These are phyloP conservation scores for Lasiodiplodia hormozganensis DNA, from an alignment of 2,329 filamentous ascomycete species.

Conservation along the genomic window DNA sequence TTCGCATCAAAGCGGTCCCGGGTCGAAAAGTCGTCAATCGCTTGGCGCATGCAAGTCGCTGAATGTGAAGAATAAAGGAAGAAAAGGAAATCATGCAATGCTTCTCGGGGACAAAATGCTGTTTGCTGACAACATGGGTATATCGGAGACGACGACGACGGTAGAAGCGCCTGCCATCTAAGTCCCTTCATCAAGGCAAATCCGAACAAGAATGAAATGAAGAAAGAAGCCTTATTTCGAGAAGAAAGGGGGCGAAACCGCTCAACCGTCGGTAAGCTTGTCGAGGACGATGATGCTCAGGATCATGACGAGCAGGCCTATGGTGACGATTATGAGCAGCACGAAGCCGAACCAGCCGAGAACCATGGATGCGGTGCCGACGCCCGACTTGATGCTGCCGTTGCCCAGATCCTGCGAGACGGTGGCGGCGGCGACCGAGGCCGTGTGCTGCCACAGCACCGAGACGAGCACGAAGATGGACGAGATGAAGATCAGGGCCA, in stretches of 20 bases:
- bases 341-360: constrained; percentile 98
- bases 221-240: not conserved
- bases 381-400: constrained; percentile 82
- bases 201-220: not conserved
- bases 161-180: too few species aligned
- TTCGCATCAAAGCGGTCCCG: not conserved
- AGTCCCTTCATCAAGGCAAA: too few species aligned
- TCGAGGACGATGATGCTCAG: constrained; percentile 84
- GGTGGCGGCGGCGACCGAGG: constrained; percentile 91
- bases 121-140: not conserved
- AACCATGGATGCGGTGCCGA: constrained; percentile 95
- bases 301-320: constrained; percentile 95
- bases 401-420: constrained; percentile 94
- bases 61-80: not conserved
- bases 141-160: not conserved
- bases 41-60: not conserved
- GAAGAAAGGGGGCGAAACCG: not conserved
- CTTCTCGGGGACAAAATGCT: not conserved
- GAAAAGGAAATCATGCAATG: not conserved
- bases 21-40: not conserved
- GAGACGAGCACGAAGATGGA: constrained; percentile 71
- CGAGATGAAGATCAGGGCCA: constrained; percentile 85
- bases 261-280: constrained; percentile 26
- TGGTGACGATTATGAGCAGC: constrained; percentile 91
- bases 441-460: constrained; percentile 90